Percentiles rank a stretch among this genome's conserved stretches.
These are phyloP conservation scores for Fusarium mundagurra DNA, from an alignment of 2,329 filamentous ascomycete species.

Conservation along the genomic window DNA sequence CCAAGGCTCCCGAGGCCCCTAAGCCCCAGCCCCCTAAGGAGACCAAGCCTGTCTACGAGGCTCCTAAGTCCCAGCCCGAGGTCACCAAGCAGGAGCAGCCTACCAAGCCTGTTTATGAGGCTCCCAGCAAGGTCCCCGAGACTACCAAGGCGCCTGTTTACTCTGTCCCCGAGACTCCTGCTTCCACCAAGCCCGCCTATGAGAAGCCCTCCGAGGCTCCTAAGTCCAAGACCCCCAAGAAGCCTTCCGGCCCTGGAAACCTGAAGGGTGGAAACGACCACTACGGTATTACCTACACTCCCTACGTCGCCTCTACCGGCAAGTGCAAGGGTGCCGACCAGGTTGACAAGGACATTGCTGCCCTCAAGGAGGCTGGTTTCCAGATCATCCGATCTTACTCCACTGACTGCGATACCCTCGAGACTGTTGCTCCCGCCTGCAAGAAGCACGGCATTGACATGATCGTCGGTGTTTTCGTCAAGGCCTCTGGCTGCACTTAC, in stretches of 20 bases:
- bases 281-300: conserved; percentile 84
- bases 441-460: conserved; percentile 75
- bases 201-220: conserved; percentile 41
- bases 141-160: conserved; percentile 12
- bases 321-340: conserved; percentile 71
- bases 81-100: conserved; percentile 34
- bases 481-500: conserved; percentile 68
- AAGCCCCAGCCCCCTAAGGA: conserved; percentile 38
- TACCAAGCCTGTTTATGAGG: conserved; percentile 16
- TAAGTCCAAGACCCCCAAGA: conserved; percentile 30
- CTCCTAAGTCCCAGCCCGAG: conserved; percentile 30
- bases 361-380: conserved; percentile 75
- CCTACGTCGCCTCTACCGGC: conserved; percentile 67
- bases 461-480: conserved; percentile 90
- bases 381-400: conserved; percentile 83
- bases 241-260: conserved; percentile 41
- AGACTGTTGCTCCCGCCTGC: conserved; percentile 77
- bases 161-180: conserved; percentile 11
- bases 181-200: conserved; percentile 12
- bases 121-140: conserved; percentile 21
- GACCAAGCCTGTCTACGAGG: conserved; percentile 28
- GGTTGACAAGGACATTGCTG: conserved; percentile 68
- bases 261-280: conserved; percentile 60
- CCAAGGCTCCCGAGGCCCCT: conserved; percentile 26
- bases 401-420: conserved; percentile 86